Evolutionary conservation across 2,329 filamentous ascomycete species (phyloP).

Genomic region (Fusarium udum): DNA sequence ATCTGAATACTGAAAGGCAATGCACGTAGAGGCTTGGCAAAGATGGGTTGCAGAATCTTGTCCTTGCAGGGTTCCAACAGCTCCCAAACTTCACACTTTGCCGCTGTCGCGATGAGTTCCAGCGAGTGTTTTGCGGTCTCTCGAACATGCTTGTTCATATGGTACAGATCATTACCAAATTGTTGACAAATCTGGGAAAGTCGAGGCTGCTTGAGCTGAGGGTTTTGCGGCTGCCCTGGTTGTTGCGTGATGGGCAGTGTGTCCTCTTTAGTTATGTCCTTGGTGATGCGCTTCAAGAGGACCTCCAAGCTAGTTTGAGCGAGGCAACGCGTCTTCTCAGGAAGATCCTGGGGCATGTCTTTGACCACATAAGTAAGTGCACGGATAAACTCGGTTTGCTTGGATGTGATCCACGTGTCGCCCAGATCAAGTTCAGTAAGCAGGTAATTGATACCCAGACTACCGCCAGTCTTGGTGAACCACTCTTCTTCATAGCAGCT

Average conservation of each 20-base stretch:
- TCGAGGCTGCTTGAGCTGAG: slow-evolving; percentile 63
- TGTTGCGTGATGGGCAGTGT: slow-evolving; percentile 50
- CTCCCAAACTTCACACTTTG: slow-evolving; percentile 84
- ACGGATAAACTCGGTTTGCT: slow-evolving; percentile 87
- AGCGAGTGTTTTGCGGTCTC: slow-evolving; percentile 85
- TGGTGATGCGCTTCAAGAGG: slow-evolving; percentile 80
- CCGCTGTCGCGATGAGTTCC: slow-evolving; percentile 80
- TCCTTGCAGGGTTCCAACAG: slow-evolving; percentile 91
- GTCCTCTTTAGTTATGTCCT: slow-evolving; percentile 82
- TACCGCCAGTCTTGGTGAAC: slow-evolving; percentile 96
- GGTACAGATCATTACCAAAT: slow-evolving; percentile 87
- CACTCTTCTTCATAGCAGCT: slow-evolving; percentile 98
- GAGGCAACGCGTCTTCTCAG: slow-evolving; percentile 84
- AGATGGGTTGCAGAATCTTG: slow-evolving; percentile 87
- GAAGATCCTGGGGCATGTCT: slow-evolving; percentile 94
- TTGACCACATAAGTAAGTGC: slow-evolving; percentile 98
- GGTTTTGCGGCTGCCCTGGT: slow-evolving; percentile 50
- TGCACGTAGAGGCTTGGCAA: slow-evolving; percentile 91
- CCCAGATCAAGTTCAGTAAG: slow-evolving; percentile 86
- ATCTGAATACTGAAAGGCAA: slow-evolving; percentile 96
- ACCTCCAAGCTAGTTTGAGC: slow-evolving; percentile 86
- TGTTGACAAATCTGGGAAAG: slow-evolving; percentile 82
- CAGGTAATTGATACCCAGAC: slow-evolving; percentile 87
- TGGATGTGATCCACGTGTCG: slow-evolving; percentile 81
- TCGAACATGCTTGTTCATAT: slow-evolving; percentile 96